Evolutionary conservation across 345 rosid species (phyloP).

Genomic region (Mercurialis annua): DNA sequence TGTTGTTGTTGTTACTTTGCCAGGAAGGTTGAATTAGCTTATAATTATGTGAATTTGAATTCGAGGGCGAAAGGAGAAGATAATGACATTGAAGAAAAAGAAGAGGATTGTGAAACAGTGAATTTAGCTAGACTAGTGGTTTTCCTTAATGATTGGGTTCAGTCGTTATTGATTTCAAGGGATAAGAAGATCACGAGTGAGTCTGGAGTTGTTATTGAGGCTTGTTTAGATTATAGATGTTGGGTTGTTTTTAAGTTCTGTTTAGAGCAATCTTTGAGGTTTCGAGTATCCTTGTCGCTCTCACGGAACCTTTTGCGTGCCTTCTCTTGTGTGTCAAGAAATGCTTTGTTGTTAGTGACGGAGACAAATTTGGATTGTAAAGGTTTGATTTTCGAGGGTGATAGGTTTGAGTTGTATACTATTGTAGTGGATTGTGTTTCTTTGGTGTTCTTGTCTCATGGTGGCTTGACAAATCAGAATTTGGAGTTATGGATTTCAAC

Average conservation of each 20-base stretch:
- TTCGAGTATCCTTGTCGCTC: slow-evolving; percentile 52
- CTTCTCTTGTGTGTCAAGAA: slow-evolving; percentile 40
- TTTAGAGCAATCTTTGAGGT: slow-evolving; percentile 52
- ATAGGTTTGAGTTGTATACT: slow-evolving; percentile 44
- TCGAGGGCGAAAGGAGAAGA: slow-evolving; percentile 26
- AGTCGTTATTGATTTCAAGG: slow-evolving; percentile 46
- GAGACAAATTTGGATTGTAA: slow-evolving; percentile 19
- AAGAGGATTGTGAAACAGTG: slow-evolving; percentile 58
- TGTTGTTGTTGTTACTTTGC: slow-evolving; percentile 19
- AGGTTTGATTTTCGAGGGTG: slow-evolving; percentile 29
- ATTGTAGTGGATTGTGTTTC: slow-evolving; percentile 56
- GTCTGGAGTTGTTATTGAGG: slow-evolving; percentile 24
- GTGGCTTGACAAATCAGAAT: slow-evolving; percentile 58
- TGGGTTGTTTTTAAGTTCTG: slow-evolving; percentile 79
- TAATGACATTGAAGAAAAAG: slow-evolving; percentile 16
- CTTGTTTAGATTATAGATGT: slow-evolving; percentile 66
- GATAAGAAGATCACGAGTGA: slow-evolving; percentile 39
- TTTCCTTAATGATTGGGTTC: slow-evolving; percentile 78
- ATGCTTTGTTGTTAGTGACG: slow-evolving; percentile 34
- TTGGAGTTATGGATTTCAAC: slow-evolving; percentile 69
- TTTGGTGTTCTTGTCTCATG: slow-evolving; percentile 53
- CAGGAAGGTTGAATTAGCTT: slow-evolving; percentile 81
- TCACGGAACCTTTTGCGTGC: slow-evolving; percentile 57
- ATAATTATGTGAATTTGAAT: slow-evolving; percentile 40
- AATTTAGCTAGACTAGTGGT: slow-evolving; percentile 48